phyloP scores from a whole-genome alignment of 768 basidiomycete genomes.

The Fomitopsis serialis region DNA sequence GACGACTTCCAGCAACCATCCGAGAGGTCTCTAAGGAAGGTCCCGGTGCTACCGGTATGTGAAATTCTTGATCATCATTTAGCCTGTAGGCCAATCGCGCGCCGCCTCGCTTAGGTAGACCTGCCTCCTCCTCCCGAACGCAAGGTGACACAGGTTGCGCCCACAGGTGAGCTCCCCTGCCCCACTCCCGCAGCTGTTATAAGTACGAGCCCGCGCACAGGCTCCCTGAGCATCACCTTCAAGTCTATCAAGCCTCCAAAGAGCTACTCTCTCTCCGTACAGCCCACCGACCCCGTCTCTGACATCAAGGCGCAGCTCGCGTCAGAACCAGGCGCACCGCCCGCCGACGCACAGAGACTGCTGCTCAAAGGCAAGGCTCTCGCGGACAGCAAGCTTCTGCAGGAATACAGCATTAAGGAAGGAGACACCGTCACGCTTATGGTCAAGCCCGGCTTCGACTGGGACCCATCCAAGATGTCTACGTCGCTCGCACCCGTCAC shows the following conservation, averaged over 20 bases:
- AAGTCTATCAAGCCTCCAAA: constrained; percentile 89
- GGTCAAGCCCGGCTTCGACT: constrained; percentile 70
- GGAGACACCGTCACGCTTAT: constrained; percentile 83
- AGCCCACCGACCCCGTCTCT: constrained; percentile 78
- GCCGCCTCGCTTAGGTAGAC: constrained; percentile 36
- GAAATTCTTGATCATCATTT: neutral
- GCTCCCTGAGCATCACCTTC: constrained; percentile 67
- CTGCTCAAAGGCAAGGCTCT: constrained; percentile 94
- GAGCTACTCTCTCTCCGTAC: constrained; percentile 65
- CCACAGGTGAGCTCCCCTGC: constrained; percentile 23
- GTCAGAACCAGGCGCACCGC: constrained; percentile 61
- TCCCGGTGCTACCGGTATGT: constrained; percentile 66
- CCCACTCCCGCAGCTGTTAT: neutral
- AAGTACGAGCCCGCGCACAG: constrained; percentile 8
- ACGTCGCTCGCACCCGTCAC: constrained; percentile 6
- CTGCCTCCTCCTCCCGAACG: constrained; percentile 57
- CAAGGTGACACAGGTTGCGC: constrained; percentile 29
- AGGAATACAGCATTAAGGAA: constrained; percentile 82
- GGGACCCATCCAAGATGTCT: constrained; percentile 47
- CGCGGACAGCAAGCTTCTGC: constrained; percentile 80
- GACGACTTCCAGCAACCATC: constrained; percentile 78
- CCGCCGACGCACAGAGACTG: constrained; percentile 76
- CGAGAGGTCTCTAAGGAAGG: constrained; percentile 56
- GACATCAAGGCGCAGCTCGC: constrained; percentile 76
- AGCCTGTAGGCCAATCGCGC: neutral